phyloP scores from a whole-genome alignment of 768 basidiomycete species.

The Boletus sensibilis region DNA sequence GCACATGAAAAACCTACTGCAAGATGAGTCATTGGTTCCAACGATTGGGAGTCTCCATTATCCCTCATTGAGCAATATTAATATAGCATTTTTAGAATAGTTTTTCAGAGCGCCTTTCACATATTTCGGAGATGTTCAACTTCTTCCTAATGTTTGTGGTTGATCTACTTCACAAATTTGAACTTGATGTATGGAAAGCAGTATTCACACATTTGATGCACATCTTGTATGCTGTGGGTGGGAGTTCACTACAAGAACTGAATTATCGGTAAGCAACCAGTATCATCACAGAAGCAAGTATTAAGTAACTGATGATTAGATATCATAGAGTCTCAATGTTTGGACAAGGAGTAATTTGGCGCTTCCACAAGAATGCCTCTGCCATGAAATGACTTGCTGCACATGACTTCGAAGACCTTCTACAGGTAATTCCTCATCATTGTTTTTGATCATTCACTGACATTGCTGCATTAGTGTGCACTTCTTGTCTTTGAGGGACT shows the following conservation, averaged over 20 bases:
- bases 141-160: too few species aligned
- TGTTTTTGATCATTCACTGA: too few species aligned
- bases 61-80: too few species aligned
- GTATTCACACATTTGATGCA: not conserved
- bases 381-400: conserved; percentile 37
- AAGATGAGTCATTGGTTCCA: too few species aligned
- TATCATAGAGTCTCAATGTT: conserved; percentile 28
- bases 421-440: conserved; percentile 22
- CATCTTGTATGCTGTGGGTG: not conserved
- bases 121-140: too few species aligned
- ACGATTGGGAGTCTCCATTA: too few species aligned
- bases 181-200: not conserved
- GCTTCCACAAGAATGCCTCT: conserved; percentile 34
- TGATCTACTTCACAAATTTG: not conserved
- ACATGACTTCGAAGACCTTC: conserved; percentile 39
- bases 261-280: too few species aligned
- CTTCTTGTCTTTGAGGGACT: conserved; percentile 13
- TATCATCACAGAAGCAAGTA: too few species aligned
- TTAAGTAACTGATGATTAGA: too few species aligned
- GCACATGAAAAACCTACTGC: too few species aligned
- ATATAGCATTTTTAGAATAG: too few species aligned
- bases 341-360: conserved; percentile 32
- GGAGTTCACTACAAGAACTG: not conserved
- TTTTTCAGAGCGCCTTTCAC: too few species aligned
- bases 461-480: conserved; percentile 4